Evolutionary conservation across 1,139 yeast genomes (phyloP).

Genomic region (Candida sp.): DNA sequence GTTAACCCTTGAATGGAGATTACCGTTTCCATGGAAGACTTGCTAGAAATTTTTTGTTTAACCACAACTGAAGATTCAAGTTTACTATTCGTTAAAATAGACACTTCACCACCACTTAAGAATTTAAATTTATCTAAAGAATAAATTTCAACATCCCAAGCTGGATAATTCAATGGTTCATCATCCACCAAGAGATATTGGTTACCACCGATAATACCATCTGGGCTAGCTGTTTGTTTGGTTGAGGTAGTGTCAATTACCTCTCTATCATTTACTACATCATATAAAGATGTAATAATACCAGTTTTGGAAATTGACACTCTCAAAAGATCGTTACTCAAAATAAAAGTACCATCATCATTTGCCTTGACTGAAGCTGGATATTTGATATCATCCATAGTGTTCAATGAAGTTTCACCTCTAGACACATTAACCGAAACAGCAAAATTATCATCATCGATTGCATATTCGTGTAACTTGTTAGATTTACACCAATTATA

Average conservation of each 20-base stretch:
- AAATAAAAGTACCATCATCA: constrained; percentile 37
- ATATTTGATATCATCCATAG: constrained; percentile 24
- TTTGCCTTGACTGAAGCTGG: constrained; percentile 46
- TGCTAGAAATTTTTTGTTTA: constrained; percentile 51
- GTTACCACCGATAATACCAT: constrained; percentile 54
- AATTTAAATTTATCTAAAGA: constrained; percentile 68
- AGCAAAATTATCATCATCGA: constrained; percentile 5
- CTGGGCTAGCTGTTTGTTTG: constrained; percentile 40
- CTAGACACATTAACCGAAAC: constrained; percentile 10
- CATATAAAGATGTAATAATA: constrained; percentile 63
- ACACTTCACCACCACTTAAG: constrained; percentile 38
- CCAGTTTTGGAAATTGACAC: constrained; percentile 64
- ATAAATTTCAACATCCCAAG: constrained; percentile 96
- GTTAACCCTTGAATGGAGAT: constrained; percentile 67
- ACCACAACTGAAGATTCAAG: constrained; percentile 62
- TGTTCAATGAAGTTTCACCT: constrained; percentile 13
- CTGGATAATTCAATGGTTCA: constrained; percentile 87
- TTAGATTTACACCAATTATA: constrained; percentile 5
- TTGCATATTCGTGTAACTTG: neutral
- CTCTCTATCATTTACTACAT: constrained; percentile 59
- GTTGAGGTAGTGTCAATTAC: constrained; percentile 55
- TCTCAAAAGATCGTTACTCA: constrained; percentile 59
- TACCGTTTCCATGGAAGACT: constrained; percentile 60
- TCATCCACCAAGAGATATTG: constrained; percentile 82
- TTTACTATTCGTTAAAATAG: constrained; percentile 52